Conservation (phyloP, 1,284 basidiomycete genomes). For the Cutaneotrichosporon sp. region DNA sequence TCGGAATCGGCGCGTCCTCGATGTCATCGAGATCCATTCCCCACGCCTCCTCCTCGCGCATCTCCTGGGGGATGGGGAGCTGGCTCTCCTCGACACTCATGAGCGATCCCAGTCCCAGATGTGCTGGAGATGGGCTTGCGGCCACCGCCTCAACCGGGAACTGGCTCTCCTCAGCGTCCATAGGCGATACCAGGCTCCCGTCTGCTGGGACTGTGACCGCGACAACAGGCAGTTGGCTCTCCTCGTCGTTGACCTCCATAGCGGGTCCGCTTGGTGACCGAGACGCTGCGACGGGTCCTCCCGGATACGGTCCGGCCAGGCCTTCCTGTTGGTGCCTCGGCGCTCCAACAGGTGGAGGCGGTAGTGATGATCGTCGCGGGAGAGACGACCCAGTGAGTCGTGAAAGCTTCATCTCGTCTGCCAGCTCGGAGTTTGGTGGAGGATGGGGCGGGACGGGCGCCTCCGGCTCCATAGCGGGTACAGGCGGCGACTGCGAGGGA, state of each 20-base stretch:
- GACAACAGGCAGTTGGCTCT: background rate
- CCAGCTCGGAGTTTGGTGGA: background rate
- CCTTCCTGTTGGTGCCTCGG: too few relatives aligned
- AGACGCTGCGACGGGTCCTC: background rate
- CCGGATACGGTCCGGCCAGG: too few relatives aligned
- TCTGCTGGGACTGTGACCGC: background rate
- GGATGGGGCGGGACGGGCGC: slow-evolving; percentile 2
- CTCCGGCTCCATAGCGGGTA: background rate
- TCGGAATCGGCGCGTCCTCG: background rate
- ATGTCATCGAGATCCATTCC: slow-evolving; percentile 2
- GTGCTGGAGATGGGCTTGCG: background rate
- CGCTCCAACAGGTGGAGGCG: too few relatives aligned
- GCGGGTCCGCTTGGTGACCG: background rate
- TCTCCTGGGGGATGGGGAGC: background rate
- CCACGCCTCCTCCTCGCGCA: background rate
- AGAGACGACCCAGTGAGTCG: too few relatives aligned
- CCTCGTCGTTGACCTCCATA: background rate
- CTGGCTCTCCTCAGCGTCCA: background rate
- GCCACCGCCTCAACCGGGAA: background rate
- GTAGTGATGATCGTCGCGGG: too few relatives aligned
- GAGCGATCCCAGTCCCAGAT: background rate
- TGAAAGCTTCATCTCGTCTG: too few relatives aligned
- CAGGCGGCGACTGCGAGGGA: background rate
- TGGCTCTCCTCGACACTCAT: slow-evolving; percentile 4
- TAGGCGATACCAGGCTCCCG: background rate